Base-by-base conservation (phyloP, 2,329 filamentous ascomycete genomes). In the Hymenoscyphus linearis region DNA sequence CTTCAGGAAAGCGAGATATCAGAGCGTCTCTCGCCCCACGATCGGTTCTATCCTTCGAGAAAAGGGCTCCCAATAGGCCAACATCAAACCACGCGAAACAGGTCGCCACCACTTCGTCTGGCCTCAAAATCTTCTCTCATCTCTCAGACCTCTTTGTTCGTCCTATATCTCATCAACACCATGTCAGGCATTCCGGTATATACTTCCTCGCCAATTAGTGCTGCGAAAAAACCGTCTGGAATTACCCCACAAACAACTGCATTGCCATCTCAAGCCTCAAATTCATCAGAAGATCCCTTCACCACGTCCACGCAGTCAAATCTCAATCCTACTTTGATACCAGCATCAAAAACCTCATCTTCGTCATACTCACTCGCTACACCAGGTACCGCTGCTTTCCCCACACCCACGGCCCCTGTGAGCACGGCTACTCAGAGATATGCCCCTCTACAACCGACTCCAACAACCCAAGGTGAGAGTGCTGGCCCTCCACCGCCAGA, bases 151-250 rank as follows among this genome's bases (percentile, higher is more conserved):
- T 22, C 22, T 47, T 22, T n/a, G 40, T n/a, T 47, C n/a, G 40
- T 22, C 40, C 40, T 47, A n/a, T 22, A 47, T 22, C 40, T 47
- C 40, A 2, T 47, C 40, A 47, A 47, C 40, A 47, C 40, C 40
- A 87, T 87, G 84, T 78, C 84, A 55, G 79, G 83, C n/a, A 80
- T 87, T 64, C 82, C 80, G 55, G 79, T 86, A 50, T 84, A 85
- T 73, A 80, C 78, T 37, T 73, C 80, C 59, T 85, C 82, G 71
- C 84, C 85, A 53, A 85, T 87, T 72, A 81, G 77, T 67, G 79
- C 81, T 40, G 75, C 79, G 61, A 27, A 63, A 5, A 85, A 84
- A 73, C 76, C 82, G 55, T 76, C 76, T 16, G 80, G 76, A 35
- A 70, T 74, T 50, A 81, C 80, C 22, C 77, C 81, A 31, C 72